These are phyloP conservation scores for Blastobotrys malaysiensis DNA, from an alignment of 1,139 yeast species.

Conservation along the genomic window DNA sequence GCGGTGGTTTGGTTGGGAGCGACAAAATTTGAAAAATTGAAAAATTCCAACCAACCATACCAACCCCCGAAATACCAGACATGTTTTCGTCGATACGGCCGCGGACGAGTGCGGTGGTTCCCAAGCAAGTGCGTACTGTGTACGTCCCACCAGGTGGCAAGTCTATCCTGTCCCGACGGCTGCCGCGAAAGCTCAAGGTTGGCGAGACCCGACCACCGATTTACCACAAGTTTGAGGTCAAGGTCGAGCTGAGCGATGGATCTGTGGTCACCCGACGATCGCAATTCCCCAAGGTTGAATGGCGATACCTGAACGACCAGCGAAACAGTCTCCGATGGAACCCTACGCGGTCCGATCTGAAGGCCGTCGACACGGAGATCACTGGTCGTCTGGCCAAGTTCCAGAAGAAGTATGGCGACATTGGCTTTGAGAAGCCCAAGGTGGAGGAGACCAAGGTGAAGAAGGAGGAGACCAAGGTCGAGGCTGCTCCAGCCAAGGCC, in stretches of 20 bases:
- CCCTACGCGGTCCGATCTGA: conserved; percentile 73
- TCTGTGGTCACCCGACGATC: conserved; percentile 79
- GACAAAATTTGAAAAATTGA: background rate
- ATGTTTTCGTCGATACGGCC: conserved; percentile 1
- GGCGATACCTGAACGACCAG: conserved; percentile 83
- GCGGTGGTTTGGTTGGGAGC: conserved; percentile 1
- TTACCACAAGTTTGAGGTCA: conserved; percentile 81
- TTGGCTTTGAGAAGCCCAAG: conserved; percentile 29
- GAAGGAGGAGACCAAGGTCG: conserved; percentile 8
- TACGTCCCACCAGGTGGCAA: conserved; percentile 25
- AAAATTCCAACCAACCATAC: background rate
- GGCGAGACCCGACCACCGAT: conserved; percentile 93
- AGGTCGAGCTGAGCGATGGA: conserved; percentile 88
- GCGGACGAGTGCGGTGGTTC: conserved; percentile 3
- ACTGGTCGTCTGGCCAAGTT: conserved; percentile 83
- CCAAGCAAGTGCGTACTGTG: conserved; percentile 14
- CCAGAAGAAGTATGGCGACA: conserved; percentile 63
- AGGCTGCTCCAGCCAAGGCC: conserved; percentile 9
- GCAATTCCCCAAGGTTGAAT: conserved; percentile 82
- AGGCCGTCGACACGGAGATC: conserved; percentile 70
- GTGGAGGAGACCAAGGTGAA: conserved; percentile 25
- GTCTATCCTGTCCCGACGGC: conserved; percentile 23
- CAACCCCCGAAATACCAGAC: background rate
- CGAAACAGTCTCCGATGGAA: conserved; percentile 85
- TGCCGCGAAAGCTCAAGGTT: conserved; percentile 34